A percentile compares a stretch with the other conserved stretches of the same genome.
Evolutionary conservation across 495 filamentous ascomycete genomes (phyloP).

Genomic region (Penicillium parvum): DNA sequence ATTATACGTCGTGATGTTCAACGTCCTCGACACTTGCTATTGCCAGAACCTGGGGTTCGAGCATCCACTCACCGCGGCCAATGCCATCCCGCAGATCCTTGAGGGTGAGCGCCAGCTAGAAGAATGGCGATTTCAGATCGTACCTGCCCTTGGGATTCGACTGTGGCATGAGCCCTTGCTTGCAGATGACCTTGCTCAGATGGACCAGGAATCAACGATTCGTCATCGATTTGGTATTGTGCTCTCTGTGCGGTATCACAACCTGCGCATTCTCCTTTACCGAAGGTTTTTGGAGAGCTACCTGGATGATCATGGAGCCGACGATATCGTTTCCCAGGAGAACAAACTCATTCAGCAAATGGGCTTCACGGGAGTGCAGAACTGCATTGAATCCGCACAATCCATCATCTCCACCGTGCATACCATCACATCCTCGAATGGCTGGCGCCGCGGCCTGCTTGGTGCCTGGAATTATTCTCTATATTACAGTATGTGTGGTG

Average conservation of each 20-base stretch:
- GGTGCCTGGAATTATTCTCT: slow-evolving; percentile 42
- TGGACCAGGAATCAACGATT: slow-evolving; percentile 4
- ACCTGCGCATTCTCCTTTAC: slow-evolving; percentile 32
- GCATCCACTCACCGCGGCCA: slow-evolving; percentile 1
- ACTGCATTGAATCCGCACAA: slow-evolving; percentile 30
- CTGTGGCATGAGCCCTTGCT: slow-evolving; percentile 10
- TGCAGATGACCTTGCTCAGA: neutral
- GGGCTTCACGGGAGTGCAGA: slow-evolving; percentile 31
- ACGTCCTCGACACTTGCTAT: slow-evolving; percentile 9
- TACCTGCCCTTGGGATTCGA: slow-evolving; percentile 3
- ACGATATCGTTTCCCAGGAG: slow-evolving; percentile 20
- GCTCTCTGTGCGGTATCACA: slow-evolving; percentile 31
- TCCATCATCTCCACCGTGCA: slow-evolving; percentile 34
- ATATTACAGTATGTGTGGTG: slow-evolving; percentile 28
- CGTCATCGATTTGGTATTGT: slow-evolving; percentile 24
- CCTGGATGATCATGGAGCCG: slow-evolving; percentile 20
- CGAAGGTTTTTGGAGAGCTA: slow-evolving; percentile 31
- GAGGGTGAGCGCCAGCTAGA: slow-evolving; percentile 4
- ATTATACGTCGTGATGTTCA: slow-evolving; percentile 10
- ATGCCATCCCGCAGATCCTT: slow-evolving; percentile 12
- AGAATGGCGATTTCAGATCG: slow-evolving; percentile 6
- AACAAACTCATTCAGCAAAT: slow-evolving; percentile 23
- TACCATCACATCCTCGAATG: slow-evolving; percentile 20
- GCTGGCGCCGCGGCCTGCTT: slow-evolving; percentile 22
- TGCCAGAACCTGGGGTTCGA: slow-evolving; percentile 11